These are phyloP conservation scores for Pharus latifolius DNA, from an alignment of 176 grass and related monocot genomes.

Conservation along the genomic window DNA sequence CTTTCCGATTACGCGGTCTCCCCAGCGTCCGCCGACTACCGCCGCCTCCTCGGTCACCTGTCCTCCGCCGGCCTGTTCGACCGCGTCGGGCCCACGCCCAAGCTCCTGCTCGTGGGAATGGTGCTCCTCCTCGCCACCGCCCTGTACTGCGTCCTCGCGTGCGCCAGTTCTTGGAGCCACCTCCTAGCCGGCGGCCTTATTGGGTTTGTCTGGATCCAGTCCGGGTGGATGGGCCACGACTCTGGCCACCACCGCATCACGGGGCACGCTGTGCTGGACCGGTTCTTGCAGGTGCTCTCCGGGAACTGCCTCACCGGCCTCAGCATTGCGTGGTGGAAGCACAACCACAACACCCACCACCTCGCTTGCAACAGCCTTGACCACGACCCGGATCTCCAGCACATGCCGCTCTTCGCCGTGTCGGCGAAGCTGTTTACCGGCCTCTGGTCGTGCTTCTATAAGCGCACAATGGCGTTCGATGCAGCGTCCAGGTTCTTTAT, in stretches of 20 bases:
- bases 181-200: slow-evolving; percentile 42
- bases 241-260: slow-evolving; percentile 75
- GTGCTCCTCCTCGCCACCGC: slow-evolving; percentile 24
- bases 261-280: slow-evolving; percentile 18
- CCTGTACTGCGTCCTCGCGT: slow-evolving; percentile 25
- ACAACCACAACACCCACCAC: slow-evolving; percentile 94
- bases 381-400: slow-evolving; percentile 90
- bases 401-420: slow-evolving; percentile 89
- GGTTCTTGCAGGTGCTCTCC: slow-evolving; percentile 50
- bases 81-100: slow-evolving; percentile 24
- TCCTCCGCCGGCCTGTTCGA: slow-evolving; percentile 67
- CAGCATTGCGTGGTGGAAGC: slow-evolving; percentile 96
- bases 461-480: slow-evolving; percentile 55
- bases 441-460: slow-evolving; percentile 60
- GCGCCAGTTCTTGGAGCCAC: slow-evolving; percentile 21
- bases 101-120: slow-evolving; percentile 18
- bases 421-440: slow-evolving; percentile 55
- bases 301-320: slow-evolving; percentile 90
- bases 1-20: slow-evolving; percentile 62
- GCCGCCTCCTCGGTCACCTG: slow-evolving; percentile 55
- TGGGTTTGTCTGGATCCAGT: slow-evolving; percentile 74
- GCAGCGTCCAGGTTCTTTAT: slow-evolving; percentile 47
- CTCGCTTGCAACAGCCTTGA: slow-evolving; percentile 91
- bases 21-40: slow-evolving; percentile 53
- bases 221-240: slow-evolving; percentile 86